phyloP scores from a whole-genome alignment of 2,329 filamentous ascomycete species.

The Clonostachys solani region DNA sequence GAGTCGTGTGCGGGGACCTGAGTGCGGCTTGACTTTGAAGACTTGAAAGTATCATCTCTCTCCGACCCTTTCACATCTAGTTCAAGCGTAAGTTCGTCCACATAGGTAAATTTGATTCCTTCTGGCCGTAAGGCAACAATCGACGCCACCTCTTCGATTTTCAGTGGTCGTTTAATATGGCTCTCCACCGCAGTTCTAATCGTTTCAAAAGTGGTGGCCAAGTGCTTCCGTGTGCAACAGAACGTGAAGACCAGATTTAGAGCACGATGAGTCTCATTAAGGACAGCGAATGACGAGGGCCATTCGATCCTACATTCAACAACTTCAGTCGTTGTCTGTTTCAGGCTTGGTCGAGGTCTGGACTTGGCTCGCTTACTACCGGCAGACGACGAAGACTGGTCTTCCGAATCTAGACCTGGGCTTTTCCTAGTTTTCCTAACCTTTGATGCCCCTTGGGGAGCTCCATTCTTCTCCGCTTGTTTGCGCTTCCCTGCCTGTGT shows the following conservation, averaged over 20 bases:
- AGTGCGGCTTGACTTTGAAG: slow-evolving; percentile 37
- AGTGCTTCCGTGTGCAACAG: slow-evolving; percentile 86
- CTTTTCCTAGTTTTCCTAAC: slow-evolving; percentile 4
- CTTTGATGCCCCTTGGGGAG: not conserved
- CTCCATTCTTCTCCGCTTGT: no score
- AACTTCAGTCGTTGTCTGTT: not conserved
- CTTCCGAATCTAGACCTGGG: slow-evolving; percentile 8
- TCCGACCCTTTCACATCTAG: slow-evolving; percentile 70
- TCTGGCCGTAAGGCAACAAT: slow-evolving; percentile 75
- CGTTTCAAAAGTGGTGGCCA: slow-evolving; percentile 87
- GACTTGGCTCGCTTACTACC: no score
- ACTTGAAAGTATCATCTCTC: slow-evolving; percentile 59
- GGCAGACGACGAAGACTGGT: slow-evolving; percentile 5
- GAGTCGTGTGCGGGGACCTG: slow-evolving; percentile 47
- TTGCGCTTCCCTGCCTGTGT: no score
- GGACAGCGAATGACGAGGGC: slow-evolving; percentile 68
- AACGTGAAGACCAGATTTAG: slow-evolving; percentile 94
- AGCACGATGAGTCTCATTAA: slow-evolving; percentile 76
- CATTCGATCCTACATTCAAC: slow-evolving; percentile 45
- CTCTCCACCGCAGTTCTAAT: slow-evolving; percentile 81
- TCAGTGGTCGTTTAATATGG: slow-evolving; percentile 68
- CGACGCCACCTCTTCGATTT: slow-evolving; percentile 74
- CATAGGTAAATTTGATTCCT: slow-evolving; percentile 78
- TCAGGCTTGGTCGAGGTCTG: no score
- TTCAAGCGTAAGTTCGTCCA: slow-evolving; percentile 79